Conservation (phyloP, 805 yeast genomes). For the Teunomyces barrocoloradensis region DNA sequence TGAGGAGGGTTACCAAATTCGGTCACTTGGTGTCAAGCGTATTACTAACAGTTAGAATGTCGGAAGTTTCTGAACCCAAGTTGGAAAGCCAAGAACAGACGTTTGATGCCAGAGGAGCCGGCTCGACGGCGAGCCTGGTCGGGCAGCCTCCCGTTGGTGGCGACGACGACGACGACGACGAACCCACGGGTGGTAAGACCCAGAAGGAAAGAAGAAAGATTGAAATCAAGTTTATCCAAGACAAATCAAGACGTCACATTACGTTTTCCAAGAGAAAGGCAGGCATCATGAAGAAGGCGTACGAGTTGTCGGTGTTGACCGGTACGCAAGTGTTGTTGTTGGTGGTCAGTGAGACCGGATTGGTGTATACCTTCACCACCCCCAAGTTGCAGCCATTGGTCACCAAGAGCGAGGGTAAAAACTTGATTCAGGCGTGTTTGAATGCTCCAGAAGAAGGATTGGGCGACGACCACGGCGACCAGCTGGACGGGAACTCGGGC, state of each 20-base stretch:
- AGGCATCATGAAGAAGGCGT: constrained; percentile 99
- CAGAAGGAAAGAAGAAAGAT: constrained; percentile 76
- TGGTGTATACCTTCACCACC: constrained; percentile 97
- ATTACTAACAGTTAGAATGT: constrained; percentile 29
- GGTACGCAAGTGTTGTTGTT: constrained; percentile 94
- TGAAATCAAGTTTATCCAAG: constrained; percentile 96
- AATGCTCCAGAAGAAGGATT: constrained; percentile 91
- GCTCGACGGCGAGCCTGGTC: constrained; percentile 15
- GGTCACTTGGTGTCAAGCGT: constrained; percentile 9
- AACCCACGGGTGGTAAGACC: constrained; percentile 44
- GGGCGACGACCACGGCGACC: constrained; percentile 59
- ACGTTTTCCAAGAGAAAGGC: constrained; percentile 98
- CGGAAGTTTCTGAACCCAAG: constrained; percentile 41
- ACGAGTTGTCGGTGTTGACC: constrained; percentile 91
- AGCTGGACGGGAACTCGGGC: constrained; percentile 47
- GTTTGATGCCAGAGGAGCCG: constrained; percentile 7
- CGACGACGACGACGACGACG: constrained; percentile 55
- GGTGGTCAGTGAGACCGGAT: constrained; percentile 97
- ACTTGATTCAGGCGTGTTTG: constrained; percentile 92
- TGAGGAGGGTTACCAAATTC: constrained; percentile 23
- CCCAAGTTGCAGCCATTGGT: constrained; percentile 98
- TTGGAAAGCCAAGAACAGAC: constrained; percentile 23
- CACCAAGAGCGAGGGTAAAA: constrained; percentile 95
- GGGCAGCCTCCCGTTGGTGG: constrained; percentile 26
- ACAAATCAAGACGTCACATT: constrained; percentile 95